A percentile compares a stretch with the other conserved stretches of the same genome.
Evolutionary conservation across 108 stramenopile genomes (phyloP).

Genomic region (Pseudonitzschia multiseries): DNA sequence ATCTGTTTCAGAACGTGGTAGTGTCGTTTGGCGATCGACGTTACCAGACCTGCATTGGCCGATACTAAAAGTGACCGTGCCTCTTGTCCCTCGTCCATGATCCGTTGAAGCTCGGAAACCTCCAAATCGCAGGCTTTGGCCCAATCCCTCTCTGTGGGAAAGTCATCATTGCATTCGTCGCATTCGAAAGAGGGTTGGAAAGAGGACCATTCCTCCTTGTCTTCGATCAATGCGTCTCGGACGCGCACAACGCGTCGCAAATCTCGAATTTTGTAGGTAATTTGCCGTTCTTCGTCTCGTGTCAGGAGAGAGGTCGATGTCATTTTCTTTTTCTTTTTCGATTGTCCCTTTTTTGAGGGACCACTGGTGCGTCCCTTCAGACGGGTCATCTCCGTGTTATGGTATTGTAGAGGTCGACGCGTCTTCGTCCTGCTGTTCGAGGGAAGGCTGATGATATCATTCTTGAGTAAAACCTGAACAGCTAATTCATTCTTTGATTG

Average conservation of each 20-base stretch:
- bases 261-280: slow-evolving; percentile 43
- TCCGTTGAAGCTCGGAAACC: slow-evolving; percentile 40
- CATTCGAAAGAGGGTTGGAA: neutral
- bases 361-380: slow-evolving; percentile 16
- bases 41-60: slow-evolving; percentile 82
- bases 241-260: slow-evolving; percentile 43
- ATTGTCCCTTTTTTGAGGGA: neutral
- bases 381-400: slow-evolving; percentile 12
- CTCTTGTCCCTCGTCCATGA: slow-evolving; percentile 60
- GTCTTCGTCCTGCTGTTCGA: slow-evolving; percentile 4
- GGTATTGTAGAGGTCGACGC: slow-evolving; percentile 10
- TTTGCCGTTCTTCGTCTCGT: slow-evolving; percentile 52
- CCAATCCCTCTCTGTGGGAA: slow-evolving; percentile 58
- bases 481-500: neutral
- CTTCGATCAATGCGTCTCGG: slow-evolving; percentile 49
- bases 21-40: slow-evolving; percentile 66
- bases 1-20: slow-evolving; percentile 38
- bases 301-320: slow-evolving; percentile 33
- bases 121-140: slow-evolving; percentile 67
- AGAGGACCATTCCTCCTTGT: slow-evolving; percentile 15
- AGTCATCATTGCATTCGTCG: slow-evolving; percentile 10
- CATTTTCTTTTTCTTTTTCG: slow-evolving; percentile 5
- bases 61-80: slow-evolving; percentile 59
- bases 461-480: neutral
- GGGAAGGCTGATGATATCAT: slow-evolving; percentile 6